Conservation (phyloP, 176 grass and related monocot genomes). For the Eleusine coracana region DNA sequence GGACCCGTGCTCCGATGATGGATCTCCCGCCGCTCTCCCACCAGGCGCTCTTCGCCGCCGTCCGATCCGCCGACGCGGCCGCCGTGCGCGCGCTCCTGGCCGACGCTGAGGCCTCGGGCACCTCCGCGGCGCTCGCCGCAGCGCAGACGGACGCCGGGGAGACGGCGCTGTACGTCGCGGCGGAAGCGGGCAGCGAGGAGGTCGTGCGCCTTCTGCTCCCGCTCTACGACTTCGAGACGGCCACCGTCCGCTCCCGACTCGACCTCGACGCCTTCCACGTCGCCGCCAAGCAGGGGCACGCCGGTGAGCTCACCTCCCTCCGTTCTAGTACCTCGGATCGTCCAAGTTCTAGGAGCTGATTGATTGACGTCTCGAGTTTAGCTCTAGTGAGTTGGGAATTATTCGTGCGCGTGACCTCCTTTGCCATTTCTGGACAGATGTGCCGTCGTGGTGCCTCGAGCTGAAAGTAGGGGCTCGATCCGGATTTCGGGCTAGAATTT, state of each 20-base stretch:
- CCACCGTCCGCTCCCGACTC: conserved; percentile 71
- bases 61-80: conserved; percentile 75
- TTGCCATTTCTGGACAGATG: not conserved
- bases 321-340: not conserved
- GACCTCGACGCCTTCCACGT: conserved; percentile 95
- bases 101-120: conserved; percentile 35
- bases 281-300: conserved; percentile 86
- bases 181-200: conserved; percentile 77
- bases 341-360: not conserved
- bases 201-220: conserved; percentile 69
- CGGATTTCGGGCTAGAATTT: not conserved
- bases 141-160: conserved; percentile 83
- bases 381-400: not conserved
- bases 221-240: conserved; percentile 69
- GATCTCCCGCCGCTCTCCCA: conserved; percentile 78
- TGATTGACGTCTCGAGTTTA: not conserved
- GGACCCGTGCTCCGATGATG: conserved; percentile 40
- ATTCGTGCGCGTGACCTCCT: not conserved
- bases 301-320: conserved; percentile 46
- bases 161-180: conserved; percentile 87
- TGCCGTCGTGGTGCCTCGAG: not conserved
- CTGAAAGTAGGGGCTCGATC: not conserved
- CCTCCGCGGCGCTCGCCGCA: conserved; percentile 38
- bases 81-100: conserved; percentile 58
- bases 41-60: conserved; percentile 78